phyloP scores from a whole-genome alignment of 768 basidiomycete genomes.

The Cystofilobasidium ferigula region DNA sequence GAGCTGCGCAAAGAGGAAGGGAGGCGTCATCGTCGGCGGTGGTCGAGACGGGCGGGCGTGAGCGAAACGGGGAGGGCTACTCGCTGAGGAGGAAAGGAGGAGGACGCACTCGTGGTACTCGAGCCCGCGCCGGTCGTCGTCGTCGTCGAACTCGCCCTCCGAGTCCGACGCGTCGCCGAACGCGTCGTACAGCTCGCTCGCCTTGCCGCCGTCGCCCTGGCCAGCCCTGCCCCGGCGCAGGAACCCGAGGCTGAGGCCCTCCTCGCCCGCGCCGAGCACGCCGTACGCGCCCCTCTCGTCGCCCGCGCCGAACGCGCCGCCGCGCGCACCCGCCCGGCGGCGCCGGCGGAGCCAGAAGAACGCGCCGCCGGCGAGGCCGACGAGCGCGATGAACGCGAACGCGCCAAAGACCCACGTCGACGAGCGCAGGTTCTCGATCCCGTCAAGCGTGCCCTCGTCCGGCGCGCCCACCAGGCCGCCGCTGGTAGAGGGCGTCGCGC shows the following conservation, averaged over 20 bases:
- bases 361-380: constrained; percentile 52
- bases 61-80: too few relatives aligned
- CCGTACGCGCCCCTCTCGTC: constrained; percentile 29
- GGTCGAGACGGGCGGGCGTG: too few relatives aligned
- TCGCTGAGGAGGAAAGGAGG: neutral
- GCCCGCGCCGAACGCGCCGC: constrained; percentile 39
- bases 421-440: constrained; percentile 46
- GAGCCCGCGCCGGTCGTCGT: constrained; percentile 22
- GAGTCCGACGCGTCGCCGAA: constrained; percentile 68
- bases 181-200: constrained; percentile 89
- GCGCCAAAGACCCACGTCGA: constrained; percentile 85
- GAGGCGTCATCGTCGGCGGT: too few relatives aligned
- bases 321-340: constrained; percentile 31
- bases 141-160: constrained; percentile 57
- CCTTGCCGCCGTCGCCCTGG: constrained; percentile 57
- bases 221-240: constrained; percentile 42
- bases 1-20: constrained; percentile 10
- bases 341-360: constrained; percentile 64
- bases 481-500: constrained; percentile 22
- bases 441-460: constrained; percentile 37
- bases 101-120: constrained; percentile 26
- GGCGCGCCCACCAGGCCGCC: too few relatives aligned
- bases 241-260: constrained; percentile 67
- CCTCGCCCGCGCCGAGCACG: constrained; percentile 35
- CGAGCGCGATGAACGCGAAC: constrained; percentile 62